Base-by-base conservation (phyloP, 176 grass and related monocot species). In the Themeda triandra region DNA sequence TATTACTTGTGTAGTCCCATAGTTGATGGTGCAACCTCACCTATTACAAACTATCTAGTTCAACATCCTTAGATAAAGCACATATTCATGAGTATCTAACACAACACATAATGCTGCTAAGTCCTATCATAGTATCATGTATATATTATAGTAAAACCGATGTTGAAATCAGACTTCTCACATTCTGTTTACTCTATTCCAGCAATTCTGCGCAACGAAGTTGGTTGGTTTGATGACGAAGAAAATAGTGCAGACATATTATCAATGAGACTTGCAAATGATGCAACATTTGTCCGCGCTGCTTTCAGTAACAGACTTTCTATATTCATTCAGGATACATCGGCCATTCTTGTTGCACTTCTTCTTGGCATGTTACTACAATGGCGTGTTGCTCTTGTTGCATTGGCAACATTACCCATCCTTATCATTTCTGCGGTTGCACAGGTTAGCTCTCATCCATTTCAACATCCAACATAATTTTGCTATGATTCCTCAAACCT, bases 171-270 rank as follows among this genome's bases (percentile, higher is more conserved):
- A 30, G 59, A 80, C 15, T 85, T 69, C 85, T 63, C 15, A 12
- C 10, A 54, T 36, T 62, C 66, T 71, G 70, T 89, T 63, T 42
- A 86, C 63, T 81, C 37, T 45, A 42, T 76, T 91, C 32, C 88
- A 98, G 96, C 91, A 82, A 99, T 99, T 66, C 86, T 99, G 32
- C 93, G 88, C 66, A 99, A 94, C 79, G 96, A 99, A 93, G 91
- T 94, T 80, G 96, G 96, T 44, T 99, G 96, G 96, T 99, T 99
- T 89, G 93, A 99, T 64, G 93, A 96, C 4, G 96, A 99, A 83
- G 96, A 99, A 75, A 99, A 94, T 59, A 99, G 91, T 30, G 91
- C 91, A 0, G 96, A 99, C 75, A 89, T 88, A 66, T 88, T 99
- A 70, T 99, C 93, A 42, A 96, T 94, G 96, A 91, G 91, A 77